Base-by-base conservation (phyloP, 371 early-diverging fungal species). In the Mucor racemosus region DNA sequence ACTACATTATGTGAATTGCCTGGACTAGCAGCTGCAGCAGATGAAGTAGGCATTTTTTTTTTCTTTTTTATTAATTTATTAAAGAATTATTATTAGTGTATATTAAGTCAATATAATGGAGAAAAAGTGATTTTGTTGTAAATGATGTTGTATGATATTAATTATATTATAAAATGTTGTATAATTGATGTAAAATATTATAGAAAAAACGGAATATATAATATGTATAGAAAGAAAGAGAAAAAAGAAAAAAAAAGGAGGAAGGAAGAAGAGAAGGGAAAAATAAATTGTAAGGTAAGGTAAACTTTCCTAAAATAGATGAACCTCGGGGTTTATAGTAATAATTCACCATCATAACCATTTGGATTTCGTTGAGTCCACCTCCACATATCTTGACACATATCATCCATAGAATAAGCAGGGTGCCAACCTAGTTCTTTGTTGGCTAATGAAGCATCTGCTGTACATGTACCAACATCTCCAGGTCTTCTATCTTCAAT, bases 341-440 rank as follows among this genome's bases (percentile, higher is more conserved):
- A 58, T 11, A 66, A 38, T 50, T 67, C 67, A 48, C 76, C 76
- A 67, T 81, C 76, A 63, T 85, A 92, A 5, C 93, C 93, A 34
- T 85, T 82, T 5, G 92, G 92, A 68, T 94, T 91, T 64, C 74
- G 65, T 14, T 79, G 80, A 64, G 90, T 89, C 95, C 95, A 95
- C 34, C 88, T 81, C 96, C 96, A 95, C 64, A 93, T 85, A 66
- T 95, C 95, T 17, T 80, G 76, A 71, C 97, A 96, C 94, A 96
- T 96, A 64, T 92, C 92, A 60, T 91, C 82, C 78, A 94, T 73
- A 5, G 80, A 75, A 66, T 84, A 85, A 7, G 78, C 76, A 17
- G 95, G 90, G 58, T 76, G 77, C 93, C 97, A 97, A 1, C 85
- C 85, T 35, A 97, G 75, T 69, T 91, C 94, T 11, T 72, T 72